These are phyloP conservation scores for Hypoxylon subgilvum DNA, from an alignment of 495 filamentous ascomycete genomes.

Conservation along the genomic window DNA sequence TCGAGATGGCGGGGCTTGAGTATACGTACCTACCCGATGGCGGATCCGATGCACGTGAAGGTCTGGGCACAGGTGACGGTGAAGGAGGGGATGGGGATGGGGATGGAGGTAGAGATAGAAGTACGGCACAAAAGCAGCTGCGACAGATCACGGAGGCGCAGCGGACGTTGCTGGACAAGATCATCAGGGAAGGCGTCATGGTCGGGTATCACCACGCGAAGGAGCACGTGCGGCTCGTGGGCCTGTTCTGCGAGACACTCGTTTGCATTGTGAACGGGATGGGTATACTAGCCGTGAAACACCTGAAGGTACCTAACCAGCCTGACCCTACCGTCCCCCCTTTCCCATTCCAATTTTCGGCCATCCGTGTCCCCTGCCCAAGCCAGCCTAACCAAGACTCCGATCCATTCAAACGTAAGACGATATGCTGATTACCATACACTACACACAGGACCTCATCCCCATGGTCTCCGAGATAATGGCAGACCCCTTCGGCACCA, in stretches of 20 bases:
- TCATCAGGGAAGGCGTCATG: slow-evolving; percentile 64
- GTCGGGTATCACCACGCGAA: slow-evolving; percentile 59
- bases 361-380: neutral
- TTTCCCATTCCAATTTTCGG: neutral
- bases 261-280: slow-evolving; percentile 61
- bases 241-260: slow-evolving; percentile 65
- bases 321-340: neutral
- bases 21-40: slow-evolving; percentile 5
- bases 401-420: neutral
- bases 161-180: slow-evolving; percentile 52
- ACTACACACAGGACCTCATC: slow-evolving; percentile 60
- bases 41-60: neutral
- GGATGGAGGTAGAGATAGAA: neutral
- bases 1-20: slow-evolving; percentile 59
- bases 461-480: slow-evolving; percentile 71
- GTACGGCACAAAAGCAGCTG: neutral
- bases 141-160: slow-evolving; percentile 34
- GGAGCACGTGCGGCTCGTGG: slow-evolving; percentile 56
- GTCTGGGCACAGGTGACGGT: too few relatives aligned
- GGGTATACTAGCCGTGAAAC: slow-evolving; percentile 72
- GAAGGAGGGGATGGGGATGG: neutral
- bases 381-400: slow-evolving; percentile 9
- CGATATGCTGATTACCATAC: neutral
- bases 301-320: slow-evolving; percentile 63
- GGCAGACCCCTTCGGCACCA: slow-evolving; percentile 70